Conservation (phyloP, 345 rosid genomes). For the Euclidium syriacum region DNA sequence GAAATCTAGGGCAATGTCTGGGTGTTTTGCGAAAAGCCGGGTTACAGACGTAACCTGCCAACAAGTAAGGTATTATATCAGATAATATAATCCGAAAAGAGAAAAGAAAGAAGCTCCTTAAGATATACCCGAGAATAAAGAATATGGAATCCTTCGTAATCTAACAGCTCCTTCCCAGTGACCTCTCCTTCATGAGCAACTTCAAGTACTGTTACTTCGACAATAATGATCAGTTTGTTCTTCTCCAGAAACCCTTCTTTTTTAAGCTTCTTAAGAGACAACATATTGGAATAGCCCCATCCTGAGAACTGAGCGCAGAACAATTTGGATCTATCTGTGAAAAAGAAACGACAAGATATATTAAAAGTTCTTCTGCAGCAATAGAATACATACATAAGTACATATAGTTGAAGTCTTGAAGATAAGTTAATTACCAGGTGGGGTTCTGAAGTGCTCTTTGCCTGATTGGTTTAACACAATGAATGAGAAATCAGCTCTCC, state of each 20-base stretch:
- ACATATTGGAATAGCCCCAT: background rate
- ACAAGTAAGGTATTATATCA: no score
- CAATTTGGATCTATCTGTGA: background rate
- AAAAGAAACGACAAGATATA: no score
- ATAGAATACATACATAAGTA: no score
- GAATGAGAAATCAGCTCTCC: background rate
- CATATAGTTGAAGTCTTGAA: no score
- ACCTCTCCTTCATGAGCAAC: background rate
- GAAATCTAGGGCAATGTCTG: background rate
- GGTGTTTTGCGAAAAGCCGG: background rate
- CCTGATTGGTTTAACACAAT: background rate
- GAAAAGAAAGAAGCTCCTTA: no score
- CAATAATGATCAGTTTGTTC: background rate
- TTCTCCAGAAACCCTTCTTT: background rate
- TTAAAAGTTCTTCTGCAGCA: no score
- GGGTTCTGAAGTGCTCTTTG: background rate
- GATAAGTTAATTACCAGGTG: background rate
- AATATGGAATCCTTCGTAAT: background rate
- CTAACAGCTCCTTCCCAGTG: background rate
- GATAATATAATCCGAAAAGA: no score
- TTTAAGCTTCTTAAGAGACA: background rate
- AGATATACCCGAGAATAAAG: background rate
- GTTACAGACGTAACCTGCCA: background rate
- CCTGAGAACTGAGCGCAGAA: background rate
- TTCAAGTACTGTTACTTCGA: background rate